phyloP scores from a whole-genome alignment of 2,329 filamentous ascomycete genomes.

The Ceratocystis ficicola region DNA sequence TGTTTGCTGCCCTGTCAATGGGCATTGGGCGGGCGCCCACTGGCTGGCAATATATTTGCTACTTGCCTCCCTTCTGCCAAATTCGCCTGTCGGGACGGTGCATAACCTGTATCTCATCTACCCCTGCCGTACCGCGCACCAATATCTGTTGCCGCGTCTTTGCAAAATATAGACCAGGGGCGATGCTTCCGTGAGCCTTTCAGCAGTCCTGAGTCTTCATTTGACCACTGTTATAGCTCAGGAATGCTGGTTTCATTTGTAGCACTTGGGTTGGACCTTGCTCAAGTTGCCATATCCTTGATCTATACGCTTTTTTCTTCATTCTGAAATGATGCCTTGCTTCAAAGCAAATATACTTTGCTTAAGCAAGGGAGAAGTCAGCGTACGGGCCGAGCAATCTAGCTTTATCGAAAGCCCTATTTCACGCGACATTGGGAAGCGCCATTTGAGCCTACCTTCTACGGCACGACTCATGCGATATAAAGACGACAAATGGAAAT shows the following conservation, averaged over 20 bases:
- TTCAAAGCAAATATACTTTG: background rate
- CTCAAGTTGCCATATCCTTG: background rate
- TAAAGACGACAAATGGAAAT: background rate
- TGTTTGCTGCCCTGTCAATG: conserved; percentile 31
- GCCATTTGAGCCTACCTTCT: background rate
- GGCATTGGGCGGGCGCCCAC: conserved; percentile 31
- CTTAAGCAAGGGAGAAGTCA: background rate
- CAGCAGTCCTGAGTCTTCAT: too few species aligned
- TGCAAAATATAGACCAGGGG: too few species aligned
- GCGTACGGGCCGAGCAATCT: background rate
- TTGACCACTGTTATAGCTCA: too few species aligned
- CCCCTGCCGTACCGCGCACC: background rate
- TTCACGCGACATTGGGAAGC: background rate
- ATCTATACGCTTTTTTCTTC: background rate
- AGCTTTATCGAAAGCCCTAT: background rate
- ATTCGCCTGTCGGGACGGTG: background rate
- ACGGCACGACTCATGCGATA: background rate
- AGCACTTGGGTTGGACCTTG: background rate
- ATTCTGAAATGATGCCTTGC: background rate
- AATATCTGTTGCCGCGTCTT: background rate
- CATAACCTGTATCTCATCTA: background rate
- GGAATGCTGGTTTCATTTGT: background rate
- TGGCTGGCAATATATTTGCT: background rate
- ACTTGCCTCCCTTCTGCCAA: background rate
- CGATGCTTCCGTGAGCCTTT: too few species aligned